These are phyloP conservation scores for Coemansia sp. DNA, from an alignment of 192 early-diverging fungal species.

Conservation along the genomic window DNA sequence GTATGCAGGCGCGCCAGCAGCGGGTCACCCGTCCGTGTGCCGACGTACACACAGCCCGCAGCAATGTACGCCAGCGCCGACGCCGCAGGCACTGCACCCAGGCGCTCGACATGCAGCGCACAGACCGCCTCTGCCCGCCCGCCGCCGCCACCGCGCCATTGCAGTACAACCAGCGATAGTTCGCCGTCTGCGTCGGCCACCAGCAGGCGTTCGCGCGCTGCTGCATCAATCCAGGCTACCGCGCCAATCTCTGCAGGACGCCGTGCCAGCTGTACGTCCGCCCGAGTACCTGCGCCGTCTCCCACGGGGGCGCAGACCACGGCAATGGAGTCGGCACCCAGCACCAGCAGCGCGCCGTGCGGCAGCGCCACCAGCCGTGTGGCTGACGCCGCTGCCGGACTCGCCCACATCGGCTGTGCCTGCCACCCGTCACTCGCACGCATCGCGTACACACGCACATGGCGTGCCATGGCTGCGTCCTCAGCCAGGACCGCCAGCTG, in stretches of 20 bases:
- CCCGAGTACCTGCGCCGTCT: neutral
- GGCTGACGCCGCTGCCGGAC: constrained; percentile 9
- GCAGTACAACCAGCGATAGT: constrained; percentile 55
- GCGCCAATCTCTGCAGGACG: constrained; percentile 48
- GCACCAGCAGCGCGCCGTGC: constrained; percentile 15
- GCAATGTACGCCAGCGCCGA: constrained; percentile 66
- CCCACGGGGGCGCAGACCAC: too few relatives aligned
- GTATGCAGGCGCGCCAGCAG: constrained; percentile 62
- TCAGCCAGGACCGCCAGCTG: constrained; percentile 40
- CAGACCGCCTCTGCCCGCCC: neutral
- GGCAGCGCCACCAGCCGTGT: constrained; percentile 22
- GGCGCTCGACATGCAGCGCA: constrained; percentile 21
- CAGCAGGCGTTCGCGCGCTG: constrained; percentile 56
- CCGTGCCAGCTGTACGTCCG: constrained; percentile 11
- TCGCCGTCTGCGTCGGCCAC: constrained; percentile 64
- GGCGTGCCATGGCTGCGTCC: constrained; percentile 33
- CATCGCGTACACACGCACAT: constrained; percentile 30
- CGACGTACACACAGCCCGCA: constrained; percentile 70
- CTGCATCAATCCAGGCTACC: constrained; percentile 53
- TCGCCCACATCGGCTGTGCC: constrained; percentile 17
- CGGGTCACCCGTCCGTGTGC: constrained; percentile 85
- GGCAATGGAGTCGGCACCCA: constrained; percentile 29
- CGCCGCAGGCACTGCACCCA: constrained; percentile 53
- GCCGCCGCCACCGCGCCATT: neutral
- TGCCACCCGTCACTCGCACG: constrained; percentile 13